These are phyloP conservation scores for Phytophthora meadii DNA, from an alignment of 352 stramenopile genomes.

Conservation along the genomic window DNA sequence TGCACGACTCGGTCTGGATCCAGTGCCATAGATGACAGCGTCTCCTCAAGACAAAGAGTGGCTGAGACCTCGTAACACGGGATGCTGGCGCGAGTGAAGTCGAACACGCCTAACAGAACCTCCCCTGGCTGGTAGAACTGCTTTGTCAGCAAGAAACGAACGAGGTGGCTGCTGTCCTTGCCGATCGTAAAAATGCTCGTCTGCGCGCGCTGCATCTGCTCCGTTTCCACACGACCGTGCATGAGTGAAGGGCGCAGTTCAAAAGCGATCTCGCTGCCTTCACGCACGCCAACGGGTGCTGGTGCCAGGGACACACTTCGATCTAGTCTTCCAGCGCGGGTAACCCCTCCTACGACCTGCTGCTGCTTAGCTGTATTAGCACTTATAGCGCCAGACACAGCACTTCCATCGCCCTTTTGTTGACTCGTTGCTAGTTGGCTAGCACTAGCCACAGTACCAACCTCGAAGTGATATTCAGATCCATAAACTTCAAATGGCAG, in stretches of 20 bases:
- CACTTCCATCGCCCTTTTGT: slow-evolving; percentile 5
- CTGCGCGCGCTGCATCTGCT: slow-evolving; percentile 58
- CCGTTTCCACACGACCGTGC: slow-evolving; percentile 73
- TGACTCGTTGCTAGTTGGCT: slow-evolving; percentile 31
- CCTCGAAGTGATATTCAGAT: slow-evolving; percentile 54
- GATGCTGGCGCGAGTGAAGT: slow-evolving; percentile 65
- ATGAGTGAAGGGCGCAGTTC: slow-evolving; percentile 69
- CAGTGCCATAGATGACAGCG: slow-evolving; percentile 56
- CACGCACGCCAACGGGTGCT: slow-evolving; percentile 59
- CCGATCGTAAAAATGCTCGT: slow-evolving; percentile 79
- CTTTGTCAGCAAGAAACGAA: slow-evolving; percentile 66
- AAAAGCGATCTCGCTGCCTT: slow-evolving; percentile 69
- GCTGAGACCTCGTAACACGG: slow-evolving; percentile 58
- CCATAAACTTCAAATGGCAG: slow-evolving; percentile 72
- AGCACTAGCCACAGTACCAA: slow-evolving; percentile 42
- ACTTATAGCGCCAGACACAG: slow-evolving; percentile 4
- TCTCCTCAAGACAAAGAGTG: slow-evolving; percentile 61
- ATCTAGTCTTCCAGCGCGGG: slow-evolving; percentile 35
- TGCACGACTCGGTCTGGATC: slow-evolving; percentile 62
- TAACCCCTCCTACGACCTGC: slow-evolving; percentile 28
- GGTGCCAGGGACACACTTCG: slow-evolving; percentile 40
- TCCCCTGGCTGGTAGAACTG: slow-evolving; percentile 74
- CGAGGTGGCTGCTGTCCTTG: slow-evolving; percentile 66
- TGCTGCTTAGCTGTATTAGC: slow-evolving; percentile 13
- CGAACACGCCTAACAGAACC: slow-evolving; percentile 60